Evolutionary conservation across 129 eudicot species (phyloP).

Genomic region (Chrysanthemum makinoi): DNA sequence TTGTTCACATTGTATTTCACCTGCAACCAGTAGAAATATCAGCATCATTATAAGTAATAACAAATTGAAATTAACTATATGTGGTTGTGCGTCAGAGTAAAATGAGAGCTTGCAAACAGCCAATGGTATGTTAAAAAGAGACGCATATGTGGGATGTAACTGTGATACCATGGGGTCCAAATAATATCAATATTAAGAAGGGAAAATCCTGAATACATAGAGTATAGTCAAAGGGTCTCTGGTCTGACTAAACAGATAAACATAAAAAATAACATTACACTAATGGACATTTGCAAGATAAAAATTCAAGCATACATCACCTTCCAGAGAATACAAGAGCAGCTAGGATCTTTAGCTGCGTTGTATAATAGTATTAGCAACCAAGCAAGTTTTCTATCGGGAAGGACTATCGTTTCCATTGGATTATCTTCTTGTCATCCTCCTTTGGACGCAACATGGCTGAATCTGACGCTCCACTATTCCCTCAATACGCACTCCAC

Average conservation of each 20-base stretch:
- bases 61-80: slow-evolving; percentile 4
- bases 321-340: no score
- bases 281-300: neutral
- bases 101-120: neutral
- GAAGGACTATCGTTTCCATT: no score
- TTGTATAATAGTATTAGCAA: no score
- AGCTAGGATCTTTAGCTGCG: no score
- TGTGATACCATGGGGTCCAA: slow-evolving; percentile 5
- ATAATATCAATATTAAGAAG: neutral
- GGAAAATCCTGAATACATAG: neutral
- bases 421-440: no score
- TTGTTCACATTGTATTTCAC: slow-evolving; percentile 98
- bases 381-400: no score
- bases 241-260: slow-evolving; percentile 11
- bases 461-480: no score
- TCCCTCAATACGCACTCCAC: no score
- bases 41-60: slow-evolving; percentile 2
- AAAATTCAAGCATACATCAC: no score
- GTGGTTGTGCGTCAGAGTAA: neutral
- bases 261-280: neutral
- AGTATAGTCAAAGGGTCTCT: neutral
- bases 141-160: neutral
- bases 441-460: no score
- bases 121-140: neutral
- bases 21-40: slow-evolving; percentile 45